Evolutionary conservation across 1,284 basidiomycete genomes (phyloP).

Genomic region (Bjerkandera adusta): DNA sequence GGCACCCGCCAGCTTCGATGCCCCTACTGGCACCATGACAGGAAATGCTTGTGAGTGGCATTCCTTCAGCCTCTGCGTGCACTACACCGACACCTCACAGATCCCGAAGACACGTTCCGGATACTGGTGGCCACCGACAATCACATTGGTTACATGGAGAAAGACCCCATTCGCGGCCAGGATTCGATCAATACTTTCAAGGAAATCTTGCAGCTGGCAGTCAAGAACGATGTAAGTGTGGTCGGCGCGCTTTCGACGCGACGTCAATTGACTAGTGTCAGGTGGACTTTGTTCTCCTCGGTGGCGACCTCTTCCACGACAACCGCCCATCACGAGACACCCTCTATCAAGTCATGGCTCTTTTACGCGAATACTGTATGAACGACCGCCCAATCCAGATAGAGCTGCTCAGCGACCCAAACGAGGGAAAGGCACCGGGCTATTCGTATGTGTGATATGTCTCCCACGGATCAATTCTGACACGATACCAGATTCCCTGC

Average conservation of each 20-base stretch:
- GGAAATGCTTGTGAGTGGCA: slow-evolving; percentile 1
- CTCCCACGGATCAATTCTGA: slow-evolving; percentile 3
- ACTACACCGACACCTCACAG: slow-evolving; percentile 30
- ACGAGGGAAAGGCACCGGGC: slow-evolving; percentile 82
- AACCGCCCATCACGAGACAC: slow-evolving; percentile 92
- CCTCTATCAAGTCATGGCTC: slow-evolving; percentile 84
- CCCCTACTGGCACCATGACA: background rate
- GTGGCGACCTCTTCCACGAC: slow-evolving; percentile 97
- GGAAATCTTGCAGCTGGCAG: slow-evolving; percentile 90
- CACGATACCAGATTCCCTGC: slow-evolving; percentile 78
- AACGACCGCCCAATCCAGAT: slow-evolving; percentile 87
- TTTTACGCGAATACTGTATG: slow-evolving; percentile 89
- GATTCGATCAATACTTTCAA: slow-evolving; percentile 96
- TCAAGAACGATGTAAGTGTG: slow-evolving; percentile 75
- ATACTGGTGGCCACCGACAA: slow-evolving; percentile 94
- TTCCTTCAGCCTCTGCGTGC: background rate
- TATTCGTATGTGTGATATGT: slow-evolving; percentile 72
- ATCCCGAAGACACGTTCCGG: slow-evolving; percentile 66
- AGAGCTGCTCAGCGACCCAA: slow-evolving; percentile 90
- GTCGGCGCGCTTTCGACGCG: background rate
- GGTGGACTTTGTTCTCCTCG: slow-evolving; percentile 94
- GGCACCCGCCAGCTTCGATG: background rate
- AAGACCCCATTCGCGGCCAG: slow-evolving; percentile 91
- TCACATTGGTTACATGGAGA: slow-evolving; percentile 93
- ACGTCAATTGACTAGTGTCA: slow-evolving; percentile 26